Evolutionary conservation across 2,329 filamentous ascomycete species (phyloP).

Genomic region (Nemania bipapillata): DNA sequence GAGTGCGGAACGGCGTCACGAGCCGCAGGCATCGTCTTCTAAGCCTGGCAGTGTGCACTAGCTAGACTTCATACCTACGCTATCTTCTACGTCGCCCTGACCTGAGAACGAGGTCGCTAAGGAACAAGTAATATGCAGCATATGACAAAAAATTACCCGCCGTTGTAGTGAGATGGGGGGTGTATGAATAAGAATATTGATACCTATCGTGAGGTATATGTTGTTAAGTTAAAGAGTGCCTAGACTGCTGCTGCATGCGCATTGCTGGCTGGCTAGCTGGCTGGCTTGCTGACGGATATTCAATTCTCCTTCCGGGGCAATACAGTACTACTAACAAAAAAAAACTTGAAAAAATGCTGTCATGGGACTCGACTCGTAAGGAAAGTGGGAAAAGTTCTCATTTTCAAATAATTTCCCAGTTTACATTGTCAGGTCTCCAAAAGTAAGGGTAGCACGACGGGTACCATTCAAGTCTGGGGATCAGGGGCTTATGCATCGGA

Average conservation of each 20-base stretch:
- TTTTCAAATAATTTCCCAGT: conserved; percentile 9
- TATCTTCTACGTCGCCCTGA: not conserved
- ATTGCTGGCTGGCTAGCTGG: too few species aligned
- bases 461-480: conserved; percentile 27
- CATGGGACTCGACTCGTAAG: not conserved
- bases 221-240: too few species aligned
- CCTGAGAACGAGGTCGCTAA: not conserved
- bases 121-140: not conserved
- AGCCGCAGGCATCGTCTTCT: not conserved
- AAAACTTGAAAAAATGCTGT: not conserved
- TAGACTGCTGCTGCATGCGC: too few species aligned
- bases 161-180: not conserved
- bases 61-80: too few species aligned
- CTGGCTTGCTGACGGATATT: too few species aligned
- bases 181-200: not conserved
- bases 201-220: too few species aligned
- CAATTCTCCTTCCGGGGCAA: not conserved
- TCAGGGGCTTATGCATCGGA: conserved; percentile 33
- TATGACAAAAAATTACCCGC: not conserved
- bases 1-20: not conserved
- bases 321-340: not conserved
- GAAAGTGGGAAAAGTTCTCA: not conserved
- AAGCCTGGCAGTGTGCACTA: not conserved
- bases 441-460: conserved; percentile 8
- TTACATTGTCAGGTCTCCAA: not conserved